Percentiles rank a stretch among this genome's conserved stretches.
Evolutionary conservation across 2,329 filamentous ascomycete species (phyloP).

Genomic region (Stemphylium beticola): DNA sequence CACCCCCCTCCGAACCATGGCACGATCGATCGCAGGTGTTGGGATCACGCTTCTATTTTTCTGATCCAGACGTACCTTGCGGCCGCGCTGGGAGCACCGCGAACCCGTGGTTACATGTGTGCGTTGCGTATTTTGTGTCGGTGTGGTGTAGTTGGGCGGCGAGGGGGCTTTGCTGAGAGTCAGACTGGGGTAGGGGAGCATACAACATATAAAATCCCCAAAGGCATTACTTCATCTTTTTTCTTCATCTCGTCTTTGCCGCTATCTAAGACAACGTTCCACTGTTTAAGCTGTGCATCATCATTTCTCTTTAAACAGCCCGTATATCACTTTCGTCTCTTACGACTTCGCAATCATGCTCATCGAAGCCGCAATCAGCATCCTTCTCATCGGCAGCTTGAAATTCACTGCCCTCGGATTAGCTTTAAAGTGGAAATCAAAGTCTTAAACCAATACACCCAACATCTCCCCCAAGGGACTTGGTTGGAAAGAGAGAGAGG

Average conservation of each 20-base stretch:
- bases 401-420: conserved; percentile 41
- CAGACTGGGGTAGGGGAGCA: background rate
- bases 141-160: no score
- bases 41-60: background rate
- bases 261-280: background rate
- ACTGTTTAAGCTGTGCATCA: no score
- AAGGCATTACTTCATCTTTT: background rate
- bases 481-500: no score
- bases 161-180: background rate
- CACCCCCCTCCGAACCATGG: background rate
- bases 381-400: conserved; percentile 36
- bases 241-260: no score
- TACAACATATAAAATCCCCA: background rate
- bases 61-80: background rate
- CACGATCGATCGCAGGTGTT: background rate
- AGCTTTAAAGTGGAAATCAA: conserved; percentile 34
- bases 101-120: no score
- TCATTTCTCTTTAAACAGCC: background rate
- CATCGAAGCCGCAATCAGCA: conserved; percentile 27
- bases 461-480: background rate
- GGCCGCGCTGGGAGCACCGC: no score
- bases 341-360: conserved; percentile 9
- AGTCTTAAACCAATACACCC: conserved; percentile 20
- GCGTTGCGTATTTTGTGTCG: no score
- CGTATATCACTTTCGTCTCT: background rate